These are phyloP conservation scores for Escallonia rubra DNA, from an alignment of 129 eudicot genomes.

Conservation along the genomic window DNA sequence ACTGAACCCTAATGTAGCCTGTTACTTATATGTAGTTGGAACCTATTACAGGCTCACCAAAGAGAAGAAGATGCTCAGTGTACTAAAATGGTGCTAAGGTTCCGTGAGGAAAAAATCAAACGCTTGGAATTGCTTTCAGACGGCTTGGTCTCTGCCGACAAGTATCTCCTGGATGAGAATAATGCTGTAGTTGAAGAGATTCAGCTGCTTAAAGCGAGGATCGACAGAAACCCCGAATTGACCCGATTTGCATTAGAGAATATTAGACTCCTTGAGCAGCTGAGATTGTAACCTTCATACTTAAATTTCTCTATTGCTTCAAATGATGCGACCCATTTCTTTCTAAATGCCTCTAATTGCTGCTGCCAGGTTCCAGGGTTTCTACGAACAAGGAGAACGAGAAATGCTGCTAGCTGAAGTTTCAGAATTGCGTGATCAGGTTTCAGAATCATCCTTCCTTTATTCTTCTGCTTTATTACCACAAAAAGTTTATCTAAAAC, in stretches of 20 bases:
- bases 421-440: slow-evolving; percentile 60
- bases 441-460: slow-evolving; percentile 1
- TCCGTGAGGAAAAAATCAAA: slow-evolving; percentile 50
- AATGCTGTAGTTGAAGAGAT: slow-evolving; percentile 51
- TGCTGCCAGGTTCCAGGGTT: slow-evolving; percentile 41
- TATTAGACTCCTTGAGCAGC: slow-evolving; percentile 42
- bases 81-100: slow-evolving; percentile 49
- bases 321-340: neutral
- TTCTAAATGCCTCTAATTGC: slow-evolving; percentile 7
- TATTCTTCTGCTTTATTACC: neutral
- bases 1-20: no score
- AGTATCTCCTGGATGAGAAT: slow-evolving; percentile 50
- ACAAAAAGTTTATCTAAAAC: neutral
- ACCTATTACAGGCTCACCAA: slow-evolving; percentile 49
- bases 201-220: slow-evolving; percentile 44
- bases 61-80: slow-evolving; percentile 45
- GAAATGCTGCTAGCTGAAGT: slow-evolving; percentile 60
- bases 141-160: slow-evolving; percentile 46
- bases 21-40: slow-evolving; percentile 3
- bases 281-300: slow-evolving; percentile 23
- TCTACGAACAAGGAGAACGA: slow-evolving; percentile 51
- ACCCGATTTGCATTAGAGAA: slow-evolving; percentile 47
- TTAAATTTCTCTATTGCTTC: slow-evolving; percentile 1
- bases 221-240: slow-evolving; percentile 38
- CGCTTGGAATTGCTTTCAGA: slow-evolving; percentile 44